Evolutionary conservation across 345 rosid genomes (phyloP).

Genomic region (Chamaenerion angustifolium): DNA sequence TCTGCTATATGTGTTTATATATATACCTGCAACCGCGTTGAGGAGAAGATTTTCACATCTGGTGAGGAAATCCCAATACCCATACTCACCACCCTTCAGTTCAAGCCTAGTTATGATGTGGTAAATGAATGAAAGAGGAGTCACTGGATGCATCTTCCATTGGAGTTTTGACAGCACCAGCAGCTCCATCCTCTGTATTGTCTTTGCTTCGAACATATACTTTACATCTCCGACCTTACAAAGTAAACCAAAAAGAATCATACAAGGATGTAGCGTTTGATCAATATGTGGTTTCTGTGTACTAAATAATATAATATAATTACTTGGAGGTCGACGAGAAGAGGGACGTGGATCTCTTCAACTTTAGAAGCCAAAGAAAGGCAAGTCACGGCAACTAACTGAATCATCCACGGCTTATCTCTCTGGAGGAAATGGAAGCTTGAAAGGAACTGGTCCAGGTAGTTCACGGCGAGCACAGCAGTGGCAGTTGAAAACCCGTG

Average conservation of each 20-base stretch:
- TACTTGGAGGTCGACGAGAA: constrained; percentile 73
- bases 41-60: constrained; percentile 53
- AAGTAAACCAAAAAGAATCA: too few species aligned
- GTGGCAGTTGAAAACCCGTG: constrained; percentile 57
- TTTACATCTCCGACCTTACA: constrained; percentile 49
- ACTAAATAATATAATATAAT: too few species aligned
- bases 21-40: constrained; percentile 51
- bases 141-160: constrained; percentile 85
- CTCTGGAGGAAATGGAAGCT: constrained; percentile 27
- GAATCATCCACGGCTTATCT: constrained; percentile 91
- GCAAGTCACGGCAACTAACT: constrained; percentile 78
- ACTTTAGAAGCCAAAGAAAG: constrained; percentile 84
- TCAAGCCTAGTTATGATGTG: constrained; percentile 60
- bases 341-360: constrained; percentile 75
- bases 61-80: constrained; percentile 47
- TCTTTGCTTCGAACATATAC: constrained; percentile 66
- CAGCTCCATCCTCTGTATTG: constrained; percentile 86
- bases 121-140: constrained; percentile 74
- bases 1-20: too few species aligned
- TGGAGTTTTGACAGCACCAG: constrained; percentile 60
- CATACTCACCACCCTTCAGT: constrained; percentile 20
- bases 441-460: constrained; percentile 68
- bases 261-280: too few species aligned
- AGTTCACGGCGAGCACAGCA: constrained; percentile 59
- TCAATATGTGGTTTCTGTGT: too few species aligned